These are phyloP conservation scores for Aegilops sharonensis DNA, from an alignment of 176 grass and related monocot species.

Conservation along the genomic window DNA sequence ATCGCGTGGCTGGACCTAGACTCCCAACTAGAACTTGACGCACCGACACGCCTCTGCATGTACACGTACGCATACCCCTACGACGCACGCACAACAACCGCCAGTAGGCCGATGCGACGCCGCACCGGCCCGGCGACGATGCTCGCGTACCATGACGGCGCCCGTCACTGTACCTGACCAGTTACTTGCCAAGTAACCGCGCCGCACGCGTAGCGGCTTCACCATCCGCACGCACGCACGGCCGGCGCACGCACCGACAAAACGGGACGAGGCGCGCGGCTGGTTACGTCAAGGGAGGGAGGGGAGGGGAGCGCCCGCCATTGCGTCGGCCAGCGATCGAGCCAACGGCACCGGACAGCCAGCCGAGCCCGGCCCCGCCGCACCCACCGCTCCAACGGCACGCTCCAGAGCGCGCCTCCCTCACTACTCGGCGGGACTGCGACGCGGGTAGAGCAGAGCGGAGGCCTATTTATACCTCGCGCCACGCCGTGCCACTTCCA, in stretches of 20 bases:
- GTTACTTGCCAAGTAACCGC: too few species aligned
- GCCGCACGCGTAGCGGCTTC: too few species aligned
- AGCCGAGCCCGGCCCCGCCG: background rate
- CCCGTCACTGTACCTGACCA: too few species aligned
- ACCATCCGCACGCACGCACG: too few species aligned
- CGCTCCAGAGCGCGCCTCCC: background rate
- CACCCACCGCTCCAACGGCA: slow-evolving; percentile 29
- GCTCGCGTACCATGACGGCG: background rate
- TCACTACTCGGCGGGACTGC: background rate
- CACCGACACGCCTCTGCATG: background rate
- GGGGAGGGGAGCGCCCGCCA: background rate
- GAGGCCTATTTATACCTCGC: slow-evolving; percentile 14
- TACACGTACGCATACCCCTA: too few species aligned
- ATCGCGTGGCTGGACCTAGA: background rate
- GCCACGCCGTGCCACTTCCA: background rate
- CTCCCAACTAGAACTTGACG: background rate
- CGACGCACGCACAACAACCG: background rate
- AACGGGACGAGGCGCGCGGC: background rate
- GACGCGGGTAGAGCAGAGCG: background rate
- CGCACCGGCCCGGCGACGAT: background rate
- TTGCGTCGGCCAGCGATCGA: background rate
- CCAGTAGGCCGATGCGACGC: background rate
- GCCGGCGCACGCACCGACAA: background rate
- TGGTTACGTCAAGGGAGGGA: background rate
- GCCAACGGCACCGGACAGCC: slow-evolving; percentile 35